These are phyloP conservation scores for Closterium sp. DNA, from an alignment of 139 green algal species.

Conservation along the genomic window DNA sequence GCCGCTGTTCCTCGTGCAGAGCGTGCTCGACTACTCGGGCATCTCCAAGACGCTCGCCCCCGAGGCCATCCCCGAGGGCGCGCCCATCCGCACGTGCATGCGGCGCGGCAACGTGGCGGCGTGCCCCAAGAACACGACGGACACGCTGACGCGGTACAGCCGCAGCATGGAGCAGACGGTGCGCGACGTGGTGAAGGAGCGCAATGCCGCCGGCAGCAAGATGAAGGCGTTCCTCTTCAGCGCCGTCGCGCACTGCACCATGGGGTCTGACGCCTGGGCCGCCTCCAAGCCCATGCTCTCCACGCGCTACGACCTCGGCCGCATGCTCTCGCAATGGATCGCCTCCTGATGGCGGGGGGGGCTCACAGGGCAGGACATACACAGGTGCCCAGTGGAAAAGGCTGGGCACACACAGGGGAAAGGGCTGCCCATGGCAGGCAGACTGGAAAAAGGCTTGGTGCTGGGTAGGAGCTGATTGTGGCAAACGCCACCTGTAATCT, in stretches of 20 bases:
- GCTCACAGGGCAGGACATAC: too few species aligned
- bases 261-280: background rate
- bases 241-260: background rate
- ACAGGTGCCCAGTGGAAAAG: too few species aligned
- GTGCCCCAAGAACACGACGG: background rate
- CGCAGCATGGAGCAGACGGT: background rate
- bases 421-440: too few species aligned
- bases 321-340: background rate
- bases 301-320: background rate
- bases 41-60: background rate
- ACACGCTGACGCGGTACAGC: background rate
- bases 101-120: background rate
- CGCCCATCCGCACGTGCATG: background rate
- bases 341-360: background rate
- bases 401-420: too few species aligned
- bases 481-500: background rate
- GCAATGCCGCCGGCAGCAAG: background rate
- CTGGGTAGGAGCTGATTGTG: background rate
- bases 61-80: background rate
- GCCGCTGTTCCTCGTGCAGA: slow-evolving; percentile 9
- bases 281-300: background rate
- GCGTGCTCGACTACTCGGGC: background rate
- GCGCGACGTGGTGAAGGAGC: background rate
- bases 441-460: too few species aligned
- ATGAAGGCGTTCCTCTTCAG: background rate